Conservation (phyloP, 805 yeast genomes). For the Metschnikowia anglica region DNA sequence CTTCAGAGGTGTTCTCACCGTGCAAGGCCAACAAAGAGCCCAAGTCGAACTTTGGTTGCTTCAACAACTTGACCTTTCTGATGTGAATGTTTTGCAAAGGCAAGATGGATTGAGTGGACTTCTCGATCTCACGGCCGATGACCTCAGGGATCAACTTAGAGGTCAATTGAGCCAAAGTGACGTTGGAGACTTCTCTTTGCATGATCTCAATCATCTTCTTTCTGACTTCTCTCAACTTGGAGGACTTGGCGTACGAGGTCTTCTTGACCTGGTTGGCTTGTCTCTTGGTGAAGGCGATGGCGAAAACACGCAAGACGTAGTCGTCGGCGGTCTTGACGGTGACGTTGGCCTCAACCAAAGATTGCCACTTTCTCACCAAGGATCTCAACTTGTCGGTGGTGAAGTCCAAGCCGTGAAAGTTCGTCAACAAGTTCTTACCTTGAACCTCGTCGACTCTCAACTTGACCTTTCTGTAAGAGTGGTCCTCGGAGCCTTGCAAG, state of each 20-base stretch:
- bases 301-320: conserved; percentile 93
- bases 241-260: conserved; percentile 96
- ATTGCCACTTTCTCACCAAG: conserved; percentile 98
- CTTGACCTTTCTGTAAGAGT: conserved; percentile 94
- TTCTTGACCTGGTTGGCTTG: conserved; percentile 95
- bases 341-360: conserved; percentile 95
- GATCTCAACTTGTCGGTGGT: conserved; percentile 97
- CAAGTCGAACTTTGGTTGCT: conserved; percentile 98
- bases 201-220: conserved; percentile 95
- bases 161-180: conserved; percentile 94
- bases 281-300: conserved; percentile 98
- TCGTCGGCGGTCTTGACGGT: conserved; percentile 98
- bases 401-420: conserved; percentile 99
- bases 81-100: conserved; percentile 98
- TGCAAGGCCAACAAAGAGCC: conserved; percentile 95
- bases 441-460: conserved; percentile 99
- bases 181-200: conserved; percentile 93
- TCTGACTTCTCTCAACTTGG: conserved; percentile 96
- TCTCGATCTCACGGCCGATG: conserved; percentile 97
- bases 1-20: conserved; percentile 84
- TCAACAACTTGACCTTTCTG: conserved; percentile 97
- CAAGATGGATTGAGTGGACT: conserved; percentile 90
- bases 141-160: conserved; percentile 98
- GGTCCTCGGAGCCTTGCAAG: conserved; percentile 98
- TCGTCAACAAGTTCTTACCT: conserved; percentile 97